Evolutionary conservation across 2,329 filamentous ascomycete genomes (phyloP).

Genomic region (Pseudocercospora pini-densiflorae): DNA sequence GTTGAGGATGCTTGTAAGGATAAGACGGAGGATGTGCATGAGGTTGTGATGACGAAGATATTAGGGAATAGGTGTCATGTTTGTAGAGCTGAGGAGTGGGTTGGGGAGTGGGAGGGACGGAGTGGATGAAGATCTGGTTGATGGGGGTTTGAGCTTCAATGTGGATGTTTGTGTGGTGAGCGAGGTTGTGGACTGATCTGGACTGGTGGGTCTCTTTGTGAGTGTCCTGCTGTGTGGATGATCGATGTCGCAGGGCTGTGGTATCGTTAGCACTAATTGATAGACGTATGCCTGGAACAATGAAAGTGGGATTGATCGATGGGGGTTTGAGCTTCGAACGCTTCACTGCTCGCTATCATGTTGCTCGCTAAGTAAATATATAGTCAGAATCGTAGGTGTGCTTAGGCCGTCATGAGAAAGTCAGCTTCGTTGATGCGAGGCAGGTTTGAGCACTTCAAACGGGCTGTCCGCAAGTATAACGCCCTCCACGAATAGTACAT

Average conservation of each 20-base stretch:
- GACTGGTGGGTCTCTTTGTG: background rate
- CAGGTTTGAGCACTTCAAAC: conserved; percentile 23
- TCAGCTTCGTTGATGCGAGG: conserved; percentile 5
- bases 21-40: conserved; percentile 2
- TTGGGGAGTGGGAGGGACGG: background rate
- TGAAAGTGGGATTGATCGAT: too few species aligned
- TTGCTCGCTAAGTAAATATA: background rate
- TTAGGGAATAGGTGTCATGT: conserved; percentile 4
- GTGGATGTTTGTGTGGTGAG: too few species aligned
- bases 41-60: background rate
- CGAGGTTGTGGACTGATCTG: background rate
- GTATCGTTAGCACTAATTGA: too few species aligned
- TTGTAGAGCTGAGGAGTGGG: background rate
- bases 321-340: background rate
- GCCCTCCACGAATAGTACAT: conserved; percentile 2
- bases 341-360: background rate
- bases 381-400: background rate
- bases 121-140: background rate
- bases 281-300: too few species aligned
- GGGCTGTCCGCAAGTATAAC: background rate
- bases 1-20: conserved; percentile 3
- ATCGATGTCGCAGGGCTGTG: too few species aligned
- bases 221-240: too few species aligned
- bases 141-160: too few species aligned
- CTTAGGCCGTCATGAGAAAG: conserved; percentile 7